These are phyloP conservation scores for Salix viminalis DNA, from an alignment of 345 rosid genomes.

Conservation along the genomic window DNA sequence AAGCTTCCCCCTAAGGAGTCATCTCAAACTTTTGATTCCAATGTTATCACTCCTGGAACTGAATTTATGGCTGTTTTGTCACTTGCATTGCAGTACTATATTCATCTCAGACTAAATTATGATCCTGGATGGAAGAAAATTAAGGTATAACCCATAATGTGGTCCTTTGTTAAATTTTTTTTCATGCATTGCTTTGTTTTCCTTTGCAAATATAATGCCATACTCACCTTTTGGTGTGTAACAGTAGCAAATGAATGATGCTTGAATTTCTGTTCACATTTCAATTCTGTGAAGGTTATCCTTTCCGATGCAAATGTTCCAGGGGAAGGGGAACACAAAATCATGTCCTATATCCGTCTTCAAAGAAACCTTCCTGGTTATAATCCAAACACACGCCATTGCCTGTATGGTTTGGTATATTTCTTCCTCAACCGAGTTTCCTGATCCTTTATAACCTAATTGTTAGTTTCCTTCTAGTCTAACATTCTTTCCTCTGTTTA, in stretches of 20 bases:
- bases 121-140: slow-evolving; percentile 95
- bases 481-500: slow-evolving; percentile 4
- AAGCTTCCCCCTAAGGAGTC: slow-evolving; percentile 69
- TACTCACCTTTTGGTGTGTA: background rate
- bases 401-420: slow-evolving; percentile 93
- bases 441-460: background rate
- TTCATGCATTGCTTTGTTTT: background rate
- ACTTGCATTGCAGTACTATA: slow-evolving; percentile 75
- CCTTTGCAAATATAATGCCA: background rate
- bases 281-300: slow-evolving; percentile 60
- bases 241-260: background rate
- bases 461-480: slow-evolving; percentile 8
- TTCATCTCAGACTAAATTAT: slow-evolving; percentile 73
- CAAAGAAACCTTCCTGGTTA: slow-evolving; percentile 87
- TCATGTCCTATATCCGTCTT: slow-evolving; percentile 83
- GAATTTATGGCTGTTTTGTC: slow-evolving; percentile 83
- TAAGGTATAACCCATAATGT: slow-evolving; percentile 45
- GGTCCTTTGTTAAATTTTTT: background rate
- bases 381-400: slow-evolving; percentile 86
- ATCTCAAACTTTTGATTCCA: slow-evolving; percentile 72
- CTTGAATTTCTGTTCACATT: slow-evolving; percentile 16
- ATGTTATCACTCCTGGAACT: slow-evolving; percentile 96
- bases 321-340: slow-evolving; percentile 98
- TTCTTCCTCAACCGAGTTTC: slow-evolving; percentile 22
- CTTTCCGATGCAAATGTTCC: slow-evolving; percentile 99